Evolutionary conservation across 2,329 filamentous ascomycete genomes (phyloP), one percentile per base, ranked within the genome.

Genomic region (Ophiosphaerella korrae): DNA sequence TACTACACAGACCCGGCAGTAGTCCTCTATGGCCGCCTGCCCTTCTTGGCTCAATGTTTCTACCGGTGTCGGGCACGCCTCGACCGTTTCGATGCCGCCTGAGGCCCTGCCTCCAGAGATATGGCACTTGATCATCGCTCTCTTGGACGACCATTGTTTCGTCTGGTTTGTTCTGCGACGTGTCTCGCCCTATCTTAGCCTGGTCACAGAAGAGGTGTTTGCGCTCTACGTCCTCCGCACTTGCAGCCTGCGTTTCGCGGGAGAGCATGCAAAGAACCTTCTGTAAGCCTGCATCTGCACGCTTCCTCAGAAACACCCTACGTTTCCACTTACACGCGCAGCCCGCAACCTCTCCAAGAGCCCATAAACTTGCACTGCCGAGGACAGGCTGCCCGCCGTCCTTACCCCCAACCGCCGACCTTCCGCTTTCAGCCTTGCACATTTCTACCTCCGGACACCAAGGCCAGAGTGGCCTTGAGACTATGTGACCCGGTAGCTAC

Each of bases 141-240:
- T 39, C 29, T 38, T 63, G 18, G 52, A 57, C 48, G 51, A 59
- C 54, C 48, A 46, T 39, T 59, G 60, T 55, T 62, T 63, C 43
- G 57, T 52, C 31, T 63, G 58, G 57, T 57, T 55, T 33, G 47
- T 60, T 42, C 40, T 67, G 47, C 58, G 59, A 52, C 57, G 57
- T 24, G 55, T 57, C 13, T 60, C 52, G 36, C 48, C 44, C 5
- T 53, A 48, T 34, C 38, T 60, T 11, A 47, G 40, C 21, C 34
- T 36, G 31, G 51, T 64, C 32, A 57, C 61, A 16, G 57, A 62
- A 40, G 33, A 58, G 14, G 52, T 60, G 36, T 60, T 62, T 39
- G 53, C 58, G 16, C 53, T 40, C 42, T 46, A 39, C 34, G 32
- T 63, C 38, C 44, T 58, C 46, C 46, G 43, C 46, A 57, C 59